A percentile compares a stretch with the other conserved stretches of the same genome.
Evolutionary conservation across 805 yeast genomes (phyloP).

Genomic region (Candida patagonica): DNA sequence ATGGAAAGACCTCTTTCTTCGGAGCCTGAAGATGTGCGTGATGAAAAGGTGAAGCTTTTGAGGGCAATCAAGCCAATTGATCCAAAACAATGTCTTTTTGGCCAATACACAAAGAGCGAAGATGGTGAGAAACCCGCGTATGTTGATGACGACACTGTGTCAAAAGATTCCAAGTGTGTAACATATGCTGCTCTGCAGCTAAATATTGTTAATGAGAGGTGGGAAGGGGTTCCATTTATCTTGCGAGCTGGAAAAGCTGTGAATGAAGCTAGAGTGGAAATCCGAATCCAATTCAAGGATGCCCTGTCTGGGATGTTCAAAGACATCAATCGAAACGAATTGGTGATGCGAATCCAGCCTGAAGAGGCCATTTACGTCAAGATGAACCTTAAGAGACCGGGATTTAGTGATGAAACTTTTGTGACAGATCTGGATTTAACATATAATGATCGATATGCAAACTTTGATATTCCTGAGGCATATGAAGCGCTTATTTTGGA

Average conservation of each 20-base stretch:
- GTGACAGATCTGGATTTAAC: constrained; percentile 87
- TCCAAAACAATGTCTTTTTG: constrained; percentile 58
- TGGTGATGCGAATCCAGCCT: constrained; percentile 92
- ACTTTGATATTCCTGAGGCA: constrained; percentile 95
- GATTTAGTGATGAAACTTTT: constrained; percentile 71
- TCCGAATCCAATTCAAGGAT: constrained; percentile 83
- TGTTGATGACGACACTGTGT: constrained; percentile 85
- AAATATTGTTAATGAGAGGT: constrained; percentile 80
- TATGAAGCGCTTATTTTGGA: constrained; percentile 93
- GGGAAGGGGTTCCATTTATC: constrained; percentile 97
- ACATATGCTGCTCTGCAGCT: constrained; percentile 84
- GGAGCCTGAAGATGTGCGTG: constrained; percentile 88
- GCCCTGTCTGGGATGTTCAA: constrained; percentile 76
- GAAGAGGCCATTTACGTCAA: constrained; percentile 89
- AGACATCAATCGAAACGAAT: constrained; percentile 80
- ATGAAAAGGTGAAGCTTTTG: constrained; percentile 89
- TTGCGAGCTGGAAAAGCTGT: constrained; percentile 98
- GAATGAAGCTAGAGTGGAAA: constrained; percentile 89
- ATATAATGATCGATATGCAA: constrained; percentile 69
- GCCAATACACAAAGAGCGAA: constrained; percentile 77
- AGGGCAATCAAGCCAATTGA: constrained; percentile 69
- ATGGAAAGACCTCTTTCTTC: constrained; percentile 95
- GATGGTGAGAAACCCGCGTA: constrained; percentile 90
- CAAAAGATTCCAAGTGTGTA: constrained; percentile 71
- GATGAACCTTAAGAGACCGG: constrained; percentile 90